Evolutionary conservation across 495 filamentous ascomycete genomes (phyloP), one percentile per base, ranked within the genome.

Genomic region (Rhypophila decipiens): DNA sequence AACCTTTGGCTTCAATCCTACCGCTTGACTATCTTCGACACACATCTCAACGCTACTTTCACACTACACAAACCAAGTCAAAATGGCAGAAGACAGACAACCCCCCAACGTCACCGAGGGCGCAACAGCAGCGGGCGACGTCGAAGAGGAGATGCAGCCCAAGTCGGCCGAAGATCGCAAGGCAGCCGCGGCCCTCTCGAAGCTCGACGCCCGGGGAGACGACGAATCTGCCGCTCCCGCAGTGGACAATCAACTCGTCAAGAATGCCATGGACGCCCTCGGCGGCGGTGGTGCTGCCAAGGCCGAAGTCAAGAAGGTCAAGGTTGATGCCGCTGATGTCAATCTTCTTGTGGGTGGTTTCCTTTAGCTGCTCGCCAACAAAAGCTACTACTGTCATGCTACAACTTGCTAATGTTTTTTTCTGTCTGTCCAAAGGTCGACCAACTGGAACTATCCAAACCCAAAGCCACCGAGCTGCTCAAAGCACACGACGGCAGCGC

Each of bases 81-180:
- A 46, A 48, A 85, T 85, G 79, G 79, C 80, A 42, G 80, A 78
- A 61, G 62, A 77, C 50, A 72, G 70, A 13, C 79, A 83, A 65
- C 79, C 81, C 24, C 50, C 70, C 29, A 70, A 50, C 40, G 58
- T 82, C 33, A 67, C 73, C 43, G 80, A 83, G 62, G 80, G 82
- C 52, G 70, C 74, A 39, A 84, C 74, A 42, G 83, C 55, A 59
- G 70, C 77, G 22, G 80, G 79, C 47, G 71, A 82, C 29, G 81
- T 81, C 38, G 74, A 82, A 19, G 76, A 79, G 34, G 66, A 77
- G 36, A 67, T 78, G 20, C 80, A 84, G 36, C 70, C 82, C 34
- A 77, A 80, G 64, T 78, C 76, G 33, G 79, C 88, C 51, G 88
- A 94, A 67, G 90, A 93, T 70, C 86, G 88, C 65, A 95, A 93